Conservation (phyloP, 1,284 basidiomycete species). For the Naganishia sp. region DNA sequence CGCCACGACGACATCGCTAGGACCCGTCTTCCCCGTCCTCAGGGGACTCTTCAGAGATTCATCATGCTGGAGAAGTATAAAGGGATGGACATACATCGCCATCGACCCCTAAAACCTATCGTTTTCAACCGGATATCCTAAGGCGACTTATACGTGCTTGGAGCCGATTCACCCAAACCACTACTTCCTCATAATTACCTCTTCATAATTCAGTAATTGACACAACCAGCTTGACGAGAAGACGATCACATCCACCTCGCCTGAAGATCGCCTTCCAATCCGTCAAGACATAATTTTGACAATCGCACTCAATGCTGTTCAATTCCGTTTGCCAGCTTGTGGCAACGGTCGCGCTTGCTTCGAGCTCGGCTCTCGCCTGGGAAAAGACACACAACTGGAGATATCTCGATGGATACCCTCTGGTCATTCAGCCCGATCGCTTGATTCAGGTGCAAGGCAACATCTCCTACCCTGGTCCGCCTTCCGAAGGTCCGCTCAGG, state of each 20-base stretch:
- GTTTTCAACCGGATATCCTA: no score
- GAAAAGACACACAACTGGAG: slow-evolving; percentile 19
- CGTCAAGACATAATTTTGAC: no score
- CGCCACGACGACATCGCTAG: no score
- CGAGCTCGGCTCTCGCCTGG: slow-evolving; percentile 13
- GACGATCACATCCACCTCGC: not conserved
- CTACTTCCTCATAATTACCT: slow-evolving; percentile 5
- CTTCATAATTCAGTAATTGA: not conserved
- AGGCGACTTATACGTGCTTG: no score
- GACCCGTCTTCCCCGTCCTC: no score
- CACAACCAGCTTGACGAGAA: not conserved
- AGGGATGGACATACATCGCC: no score
- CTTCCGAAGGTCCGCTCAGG: slow-evolving; percentile 13
- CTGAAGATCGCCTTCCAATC: not conserved
- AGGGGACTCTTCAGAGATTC: no score
- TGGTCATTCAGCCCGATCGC: slow-evolving; percentile 14
- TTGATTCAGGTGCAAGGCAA: slow-evolving; percentile 14
- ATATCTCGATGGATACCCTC: slow-evolving; percentile 9
- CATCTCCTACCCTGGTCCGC: slow-evolving; percentile 14
- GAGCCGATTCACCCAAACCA: not conserved
- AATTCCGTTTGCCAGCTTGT: slow-evolving; percentile 2
- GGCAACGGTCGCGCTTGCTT: not conserved
- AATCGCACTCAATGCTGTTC: not conserved
- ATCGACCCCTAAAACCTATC: no score
- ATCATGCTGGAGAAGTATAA: no score